Base-by-base conservation (phyloP, 805 yeast genomes). In the Millerozyma miso region DNA sequence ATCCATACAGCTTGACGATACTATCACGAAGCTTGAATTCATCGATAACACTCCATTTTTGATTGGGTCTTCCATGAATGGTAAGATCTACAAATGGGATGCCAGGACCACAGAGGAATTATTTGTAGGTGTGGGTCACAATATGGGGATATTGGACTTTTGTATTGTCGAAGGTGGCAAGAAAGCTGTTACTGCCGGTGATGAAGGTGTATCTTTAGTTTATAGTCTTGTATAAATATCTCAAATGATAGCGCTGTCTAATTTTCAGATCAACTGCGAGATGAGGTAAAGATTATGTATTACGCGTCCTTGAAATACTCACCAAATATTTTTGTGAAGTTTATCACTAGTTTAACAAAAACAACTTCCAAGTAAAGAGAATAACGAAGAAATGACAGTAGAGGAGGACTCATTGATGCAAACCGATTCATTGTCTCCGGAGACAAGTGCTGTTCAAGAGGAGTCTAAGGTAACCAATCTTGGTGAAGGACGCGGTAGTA, bases 71-170 rank as follows among this genome's bases (percentile, higher is more conserved):
- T 79, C 86, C 43, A 87, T 88, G 83, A 85, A 89, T 59, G 97
- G 98, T 44, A 79, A 77, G 52, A 78, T 93, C 31, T 83, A 83
- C 64, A 81, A 84, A 62, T 89, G 88, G 85, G 97, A 93, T 63
- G 82, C 85, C 4, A 82, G 97, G 67, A 83, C 89, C 2, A 96
- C 96, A 44, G 80, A 77, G 46, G 82, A 79, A 55, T 64, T 84
- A 45, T 85, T 84, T 67, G 83, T 76, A 29, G 93, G 95, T 49
- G 80, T 80, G 33, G 99, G 99, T 17, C 99, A 93, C 62, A 85
- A 85, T 63, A 86, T 87, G 85, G 98, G 98, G 48, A 82, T 93
- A 15, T 74, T 93, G 49, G 97, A 88, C 55, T 91, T 93, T 59
- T 81, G 84, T 15, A 58, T 83, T 35, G 77, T 81, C 44, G 81